Evolutionary conservation across 345 rosid species (phyloP).

Genomic region (Angophora floribunda): DNA sequence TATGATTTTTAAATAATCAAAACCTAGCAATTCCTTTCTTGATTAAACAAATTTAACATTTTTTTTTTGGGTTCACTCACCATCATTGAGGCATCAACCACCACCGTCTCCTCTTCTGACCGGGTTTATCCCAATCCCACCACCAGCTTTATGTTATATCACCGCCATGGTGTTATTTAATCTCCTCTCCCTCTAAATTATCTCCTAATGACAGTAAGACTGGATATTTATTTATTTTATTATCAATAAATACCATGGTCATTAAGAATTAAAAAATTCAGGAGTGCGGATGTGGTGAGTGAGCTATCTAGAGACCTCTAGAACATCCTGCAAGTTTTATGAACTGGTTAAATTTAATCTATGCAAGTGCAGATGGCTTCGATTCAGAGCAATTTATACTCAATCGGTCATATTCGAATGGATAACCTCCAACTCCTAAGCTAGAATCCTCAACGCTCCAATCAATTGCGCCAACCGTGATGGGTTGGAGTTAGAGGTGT

Average conservation of each 20-base stretch:
- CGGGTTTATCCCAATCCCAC: background rate
- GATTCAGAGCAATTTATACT: fast-evolving
- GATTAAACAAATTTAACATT: background rate
- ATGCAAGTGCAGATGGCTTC: background rate
- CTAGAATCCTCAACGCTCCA: background rate
- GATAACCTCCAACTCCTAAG: background rate
- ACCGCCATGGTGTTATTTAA: background rate
- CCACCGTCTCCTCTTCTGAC: background rate
- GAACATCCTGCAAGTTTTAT: fast-evolving
- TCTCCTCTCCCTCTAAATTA: background rate
- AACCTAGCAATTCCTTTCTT: background rate
- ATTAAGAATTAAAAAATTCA: background rate
- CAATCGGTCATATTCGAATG: background rate
- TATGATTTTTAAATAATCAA: background rate
- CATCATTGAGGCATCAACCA: background rate
- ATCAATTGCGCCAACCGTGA: background rate
- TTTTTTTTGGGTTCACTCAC: background rate
- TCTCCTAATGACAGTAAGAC: background rate
- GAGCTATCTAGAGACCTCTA: fast-evolving
- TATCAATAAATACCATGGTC: background rate
- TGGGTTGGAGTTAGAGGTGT: background rate
- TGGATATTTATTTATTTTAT: background rate
- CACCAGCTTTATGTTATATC: background rate
- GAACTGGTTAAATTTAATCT: background rate
- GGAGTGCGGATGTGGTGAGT: background rate